Evolutionary conservation across 1,139 yeast genomes (phyloP).

Genomic region (Pichia kudriavzevii): DNA sequence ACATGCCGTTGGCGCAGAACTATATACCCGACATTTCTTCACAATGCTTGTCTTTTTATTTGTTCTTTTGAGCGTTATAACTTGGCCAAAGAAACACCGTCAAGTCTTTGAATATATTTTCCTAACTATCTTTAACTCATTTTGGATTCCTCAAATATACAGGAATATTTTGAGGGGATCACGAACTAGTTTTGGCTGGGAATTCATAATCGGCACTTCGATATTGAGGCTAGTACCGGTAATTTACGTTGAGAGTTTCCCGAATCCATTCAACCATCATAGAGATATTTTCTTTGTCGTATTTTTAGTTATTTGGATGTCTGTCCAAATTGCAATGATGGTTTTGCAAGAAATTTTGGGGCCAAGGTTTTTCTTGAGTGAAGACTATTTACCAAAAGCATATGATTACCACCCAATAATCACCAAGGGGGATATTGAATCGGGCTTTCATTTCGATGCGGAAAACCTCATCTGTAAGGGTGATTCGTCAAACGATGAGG

Average conservation of each 20-base stretch:
- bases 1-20: constrained; percentile 48
- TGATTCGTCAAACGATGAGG: constrained; percentile 14
- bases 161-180: constrained; percentile 71
- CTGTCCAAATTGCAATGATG: constrained; percentile 47
- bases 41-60: constrained; percentile 53
- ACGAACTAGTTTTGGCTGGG: constrained; percentile 59
- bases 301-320: constrained; percentile 44
- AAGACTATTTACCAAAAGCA: constrained; percentile 63
- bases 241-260: constrained; percentile 41
- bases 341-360: constrained; percentile 62
- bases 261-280: constrained; percentile 51
- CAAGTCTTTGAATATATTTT: constrained; percentile 49
- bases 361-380: constrained; percentile 78
- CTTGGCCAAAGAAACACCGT: constrained; percentile 60
- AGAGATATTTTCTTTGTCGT: constrained; percentile 44
- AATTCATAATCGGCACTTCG: constrained; percentile 63
- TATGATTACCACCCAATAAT: constrained; percentile 75
- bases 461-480: constrained; percentile 12
- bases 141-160: constrained; percentile 88
- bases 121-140: constrained; percentile 51
- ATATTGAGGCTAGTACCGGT: constrained; percentile 58
- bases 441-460: constrained; percentile 36
- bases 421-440: constrained; percentile 53
- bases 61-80: constrained; percentile 46
- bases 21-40: constrained; percentile 58